A percentile compares a stretch with the other conserved stretches of the same genome.
Evolutionary conservation across 192 early-diverging fungal species (phyloP).

Genomic region (Chytriomyces sp.): DNA sequence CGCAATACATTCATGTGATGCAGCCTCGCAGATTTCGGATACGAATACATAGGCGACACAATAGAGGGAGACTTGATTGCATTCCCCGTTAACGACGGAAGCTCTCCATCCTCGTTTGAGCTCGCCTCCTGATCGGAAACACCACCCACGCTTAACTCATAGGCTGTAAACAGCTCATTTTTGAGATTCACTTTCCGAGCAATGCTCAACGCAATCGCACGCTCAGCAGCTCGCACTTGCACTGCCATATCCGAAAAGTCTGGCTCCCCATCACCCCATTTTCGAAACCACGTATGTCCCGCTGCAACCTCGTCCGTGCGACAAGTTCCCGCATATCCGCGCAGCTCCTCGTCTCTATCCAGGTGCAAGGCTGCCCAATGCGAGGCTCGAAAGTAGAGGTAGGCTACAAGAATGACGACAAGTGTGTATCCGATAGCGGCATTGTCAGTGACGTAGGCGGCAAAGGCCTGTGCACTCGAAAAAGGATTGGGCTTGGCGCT

Average conservation of each 20-base stretch:
- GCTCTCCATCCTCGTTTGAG: neutral
- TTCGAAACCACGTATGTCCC: neutral
- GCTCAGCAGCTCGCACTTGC: neutral
- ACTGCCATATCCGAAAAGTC: constrained; percentile 1
- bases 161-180: neutral
- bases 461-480: neutral
- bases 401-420: neutral
- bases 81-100: too few species aligned
- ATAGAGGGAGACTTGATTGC: neutral
- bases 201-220: neutral
- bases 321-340: neutral
- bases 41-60: neutral
- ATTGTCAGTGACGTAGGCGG: neutral
- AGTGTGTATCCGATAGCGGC: neutral
- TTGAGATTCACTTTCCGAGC: neutral
- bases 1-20: neutral
- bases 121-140: neutral
- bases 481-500: neutral
- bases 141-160: neutral
- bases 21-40: neutral
- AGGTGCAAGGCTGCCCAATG: neutral
- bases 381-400: neutral
- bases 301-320: neutral
- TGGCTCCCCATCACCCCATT: constrained; percentile 4
- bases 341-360: neutral